Conservation (phyloP, 345 rosid species). For the thale cress (Arabidopsis thaliana) region TAIR10.1 NC_003071.7:14296501-14297000, state of each 20-base stretch:
- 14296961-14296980: neutral
- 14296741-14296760: neutral
- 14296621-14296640: neutral
- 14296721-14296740: neutral
- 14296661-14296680: neutral
- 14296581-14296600: slow-evolving; percentile 7
- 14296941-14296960: neutral
- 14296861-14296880: neutral
- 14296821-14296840: neutral
- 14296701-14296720: neutral
- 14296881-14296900: neutral
- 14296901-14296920: slow-evolving; percentile 24
- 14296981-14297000: slow-evolving; percentile 34
- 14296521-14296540: neutral
- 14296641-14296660: neutral
- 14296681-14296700: neutral
- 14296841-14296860: neutral
- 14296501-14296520: neutral
- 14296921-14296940: neutral
- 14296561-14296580: neutral
- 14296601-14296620: neutral
- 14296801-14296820: neutral
- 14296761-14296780: neutral
- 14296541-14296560: neutral
- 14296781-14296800: neutral